Percentiles rank a stretch among this genome's conserved stretches.
Conservation (phyloP, 192 early-diverging fungal species). For the Funneliformis geosporum region DNA sequence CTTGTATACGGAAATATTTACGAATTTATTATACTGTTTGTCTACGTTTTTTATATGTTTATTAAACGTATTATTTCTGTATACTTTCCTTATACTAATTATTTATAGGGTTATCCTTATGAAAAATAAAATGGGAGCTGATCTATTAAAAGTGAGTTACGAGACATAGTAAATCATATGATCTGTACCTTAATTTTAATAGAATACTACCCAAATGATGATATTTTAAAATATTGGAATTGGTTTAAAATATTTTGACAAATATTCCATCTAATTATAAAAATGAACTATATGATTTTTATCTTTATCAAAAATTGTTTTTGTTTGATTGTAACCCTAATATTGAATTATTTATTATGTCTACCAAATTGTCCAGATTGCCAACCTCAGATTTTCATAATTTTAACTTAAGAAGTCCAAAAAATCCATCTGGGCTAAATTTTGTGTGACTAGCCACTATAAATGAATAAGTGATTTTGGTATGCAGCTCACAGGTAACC, state of each 20-base stretch:
- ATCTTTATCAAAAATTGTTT: constrained; percentile 1
- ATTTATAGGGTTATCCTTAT: too few relatives aligned
- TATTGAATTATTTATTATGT: neutral
- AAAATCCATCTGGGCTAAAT: neutral
- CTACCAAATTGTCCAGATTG: neutral
- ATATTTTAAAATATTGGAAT: constrained; percentile 9
- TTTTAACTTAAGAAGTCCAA: constrained; percentile 1
- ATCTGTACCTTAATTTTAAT: too few relatives aligned
- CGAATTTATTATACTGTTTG: too few relatives aligned
- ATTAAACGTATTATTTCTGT: too few relatives aligned
- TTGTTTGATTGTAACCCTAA: neutral
- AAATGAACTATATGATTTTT: neutral
- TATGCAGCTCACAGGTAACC: neutral
- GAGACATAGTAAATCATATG: too few relatives aligned
- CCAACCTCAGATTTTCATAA: neutral
- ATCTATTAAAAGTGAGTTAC: too few relatives aligned
- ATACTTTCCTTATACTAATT: too few relatives aligned
- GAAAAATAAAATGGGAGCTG: too few relatives aligned
- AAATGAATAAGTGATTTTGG: neutral
- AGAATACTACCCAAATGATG: too few relatives aligned
- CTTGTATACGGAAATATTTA: too few relatives aligned
- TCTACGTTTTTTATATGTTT: too few relatives aligned
- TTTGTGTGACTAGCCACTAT: neutral
- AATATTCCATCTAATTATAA: neutral
- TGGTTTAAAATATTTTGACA: neutral